These are phyloP conservation scores for Liquidambar formosana DNA, from an alignment of 164 flowering plant species.

Conservation along the genomic window DNA sequence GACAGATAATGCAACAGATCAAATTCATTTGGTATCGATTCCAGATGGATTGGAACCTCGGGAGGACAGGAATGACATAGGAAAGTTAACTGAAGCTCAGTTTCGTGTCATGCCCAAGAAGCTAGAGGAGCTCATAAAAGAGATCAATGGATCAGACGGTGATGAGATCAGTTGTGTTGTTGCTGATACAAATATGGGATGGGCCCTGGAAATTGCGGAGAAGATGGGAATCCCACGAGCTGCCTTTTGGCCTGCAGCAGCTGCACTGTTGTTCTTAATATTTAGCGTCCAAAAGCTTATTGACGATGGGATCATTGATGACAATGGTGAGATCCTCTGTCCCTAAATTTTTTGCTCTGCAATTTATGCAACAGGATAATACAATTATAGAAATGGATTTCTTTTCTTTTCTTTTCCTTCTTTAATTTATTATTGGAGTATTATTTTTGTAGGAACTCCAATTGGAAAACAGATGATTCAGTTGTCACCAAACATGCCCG, in stretches of 20 bases:
- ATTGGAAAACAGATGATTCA: conserved; percentile 18
- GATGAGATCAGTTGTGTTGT: conserved; percentile 30
- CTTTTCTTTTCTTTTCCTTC: too few species aligned
- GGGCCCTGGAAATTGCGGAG: conserved; percentile 25
- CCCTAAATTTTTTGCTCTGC: background rate
- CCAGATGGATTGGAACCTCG: conserved; percentile 21
- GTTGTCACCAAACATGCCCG: conserved; percentile 30
- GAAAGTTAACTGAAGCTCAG: conserved; percentile 4
- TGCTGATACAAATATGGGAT: conserved; percentile 21
- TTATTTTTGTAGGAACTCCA: conserved; percentile 31
- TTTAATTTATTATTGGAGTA: too few species aligned
- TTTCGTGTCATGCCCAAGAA: conserved; percentile 6
- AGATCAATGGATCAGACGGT: conserved; percentile 4
- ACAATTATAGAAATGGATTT: too few species aligned
- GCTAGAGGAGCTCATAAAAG: conserved; percentile 19
- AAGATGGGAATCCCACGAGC: conserved; percentile 23
- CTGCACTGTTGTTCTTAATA: conserved; percentile 16
- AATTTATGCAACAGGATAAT: background rate
- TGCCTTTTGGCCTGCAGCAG: conserved; percentile 24
- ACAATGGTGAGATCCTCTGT: conserved; percentile 23
- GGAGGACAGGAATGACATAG: conserved; percentile 16
- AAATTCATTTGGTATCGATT: conserved; percentile 12
- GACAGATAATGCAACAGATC: background rate
- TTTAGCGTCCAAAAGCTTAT: conserved; percentile 23
- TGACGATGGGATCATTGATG: conserved; percentile 20